A percentile compares a stretch with the other conserved stretches of the same genome.
Evolutionary conservation across 1,284 basidiomycete species (phyloP).

Genomic region (Marasmius sp.): DNA sequence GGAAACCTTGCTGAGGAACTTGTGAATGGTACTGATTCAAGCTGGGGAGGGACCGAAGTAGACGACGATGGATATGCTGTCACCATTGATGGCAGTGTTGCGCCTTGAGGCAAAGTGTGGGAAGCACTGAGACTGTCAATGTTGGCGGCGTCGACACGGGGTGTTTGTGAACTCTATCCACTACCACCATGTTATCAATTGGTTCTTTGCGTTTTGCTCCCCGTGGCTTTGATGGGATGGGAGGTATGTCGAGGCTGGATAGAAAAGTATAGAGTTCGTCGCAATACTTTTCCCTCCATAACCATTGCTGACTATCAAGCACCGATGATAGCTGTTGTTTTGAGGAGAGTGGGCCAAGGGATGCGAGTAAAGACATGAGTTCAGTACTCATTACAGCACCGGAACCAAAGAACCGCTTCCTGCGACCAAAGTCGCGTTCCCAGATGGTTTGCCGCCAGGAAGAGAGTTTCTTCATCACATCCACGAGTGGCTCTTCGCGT

Average conservation of each 20-base stretch:
- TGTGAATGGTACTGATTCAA: background rate
- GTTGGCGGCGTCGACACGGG: background rate
- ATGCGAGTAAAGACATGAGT: conserved; percentile 8
- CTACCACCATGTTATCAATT: background rate
- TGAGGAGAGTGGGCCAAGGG: conserved; percentile 9
- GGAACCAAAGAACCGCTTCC: background rate
- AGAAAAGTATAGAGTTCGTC: conserved; percentile 7
- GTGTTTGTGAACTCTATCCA: background rate
- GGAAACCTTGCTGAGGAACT: background rate
- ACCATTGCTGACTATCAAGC: conserved; percentile 7
- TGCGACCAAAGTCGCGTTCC: background rate
- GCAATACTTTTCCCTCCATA: conserved; percentile 3
- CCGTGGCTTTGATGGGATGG: background rate
- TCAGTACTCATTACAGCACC: conserved; percentile 2
- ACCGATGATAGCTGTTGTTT: background rate
- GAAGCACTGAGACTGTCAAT: background rate
- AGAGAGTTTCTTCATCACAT: background rate
- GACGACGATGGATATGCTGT: background rate
- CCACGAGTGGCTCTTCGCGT: background rate
- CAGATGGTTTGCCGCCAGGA: background rate
- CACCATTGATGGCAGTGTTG: background rate
- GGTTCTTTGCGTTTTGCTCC: background rate
- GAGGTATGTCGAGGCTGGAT: background rate
- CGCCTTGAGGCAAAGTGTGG: background rate
- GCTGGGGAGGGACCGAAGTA: background rate